Evolutionary conservation across 1,284 basidiomycete genomes (phyloP), one percentile per base, ranked within the genome.

Genomic region (Leccinum pallidistipes): DNA sequence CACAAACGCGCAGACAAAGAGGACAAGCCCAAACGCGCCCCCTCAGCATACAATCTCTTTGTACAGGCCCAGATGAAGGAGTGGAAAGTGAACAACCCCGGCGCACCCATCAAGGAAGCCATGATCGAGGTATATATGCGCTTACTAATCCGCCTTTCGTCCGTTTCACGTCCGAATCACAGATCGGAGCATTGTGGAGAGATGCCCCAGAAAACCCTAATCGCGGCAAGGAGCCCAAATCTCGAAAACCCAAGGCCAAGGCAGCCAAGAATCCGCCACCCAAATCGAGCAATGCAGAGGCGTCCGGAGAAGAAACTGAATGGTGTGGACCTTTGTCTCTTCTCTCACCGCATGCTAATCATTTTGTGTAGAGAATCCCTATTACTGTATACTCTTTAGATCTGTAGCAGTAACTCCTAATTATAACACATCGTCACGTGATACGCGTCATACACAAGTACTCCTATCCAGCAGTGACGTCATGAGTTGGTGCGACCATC

Each of bases 131-230:
- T n/a, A n/a, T 84, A 69, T 45, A 75, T 36, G 47, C 74, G 55
- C 61, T 57, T 58, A 62, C 57, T 21, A 10, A 65, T 60, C 8
- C 47, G 36, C 29, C 21, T 51, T 11, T 5, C 18, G 5, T 52
- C 38, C 50, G 24, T 47, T 65, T 70, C 62, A 75, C 27, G 5
- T 36, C 54, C 24, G 8, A 38, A 38, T 29, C 38, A 14, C 64
- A 86, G 85, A 83, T 86, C 62, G 84, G 79, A 5, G 74, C 68
- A 0, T 59, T 82, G 62, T 86, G 85, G 85, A 78, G 74, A 54
- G 79, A 84, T 60, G 78, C 84, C 0, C 82, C 82, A 1, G 83
- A 86, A 66, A 86, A 86, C 67, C 84, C 85, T 1, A 86, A 84
- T 62, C 79, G 83, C 40, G 85, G 84, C 12, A 77, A 83, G 61